Base-by-base conservation (phyloP, 2,329 filamentous ascomycete species). In the Penicillium sp. region DNA sequence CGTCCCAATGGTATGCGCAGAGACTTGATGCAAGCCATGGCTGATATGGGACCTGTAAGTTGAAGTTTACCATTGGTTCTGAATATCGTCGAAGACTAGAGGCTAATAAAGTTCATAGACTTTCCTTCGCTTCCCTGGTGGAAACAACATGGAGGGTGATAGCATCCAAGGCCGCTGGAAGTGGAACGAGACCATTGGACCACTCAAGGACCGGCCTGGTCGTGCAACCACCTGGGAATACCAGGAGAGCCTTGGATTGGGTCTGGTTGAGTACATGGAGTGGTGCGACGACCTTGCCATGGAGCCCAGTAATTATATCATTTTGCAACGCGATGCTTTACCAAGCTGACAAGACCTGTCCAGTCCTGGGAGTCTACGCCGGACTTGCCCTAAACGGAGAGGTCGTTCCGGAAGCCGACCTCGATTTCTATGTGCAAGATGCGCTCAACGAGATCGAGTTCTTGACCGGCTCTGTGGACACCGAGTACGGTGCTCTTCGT, bases 131-230 rank as follows among this genome's bases (percentile, higher is more conserved):
- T 81, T 82, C 59, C 80, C 80, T 1, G 79, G 80, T 24, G 80
- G 80, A 26, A 82, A 81, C 65, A 81, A 81, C 67, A 62, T 80
- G 1, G 78, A 80, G 58, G 78, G 78, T 14, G 57, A 68, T 16
- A 69, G 67, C 44, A 61, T 72, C 22, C 60, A 67, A 18, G 65
- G 65, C 24, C 67, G 72, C 10, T 80, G 77, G 78, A 78, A 79
- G 56, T 82, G 81, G 81, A 81, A 81, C 55, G 74, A 82, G 55
- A 80, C 79, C 0, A 74, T 80, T 49, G 80, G 80, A 1, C 77
- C 79, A 0, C 68, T 82, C 18, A 76, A 72, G 38, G 70, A 80
- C 56, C 76, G 80, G 9, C 76, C 77, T 14, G 79, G 79, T 5
- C 63, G 63, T 22, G 60, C 63, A 10, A 68, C 66, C 10, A 73